Base-by-base conservation (phyloP, 768 basidiomycete genomes). In the Tylopilus sp. region DNA sequence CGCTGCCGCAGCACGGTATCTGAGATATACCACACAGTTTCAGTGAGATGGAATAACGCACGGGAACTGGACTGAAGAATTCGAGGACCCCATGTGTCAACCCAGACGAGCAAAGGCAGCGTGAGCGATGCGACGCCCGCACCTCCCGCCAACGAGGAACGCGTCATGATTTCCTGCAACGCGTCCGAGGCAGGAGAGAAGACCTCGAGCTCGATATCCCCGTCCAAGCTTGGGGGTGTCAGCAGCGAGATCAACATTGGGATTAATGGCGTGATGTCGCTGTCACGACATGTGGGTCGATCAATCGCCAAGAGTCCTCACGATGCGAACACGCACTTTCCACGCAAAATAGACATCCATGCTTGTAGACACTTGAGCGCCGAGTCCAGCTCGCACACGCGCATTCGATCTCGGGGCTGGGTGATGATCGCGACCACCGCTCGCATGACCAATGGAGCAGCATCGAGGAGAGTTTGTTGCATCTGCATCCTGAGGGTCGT, bases 21-120 rank as follows among this genome's bases (percentile, higher is more conserved):
- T 38, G 13, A 50, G 11, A 49, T n/a, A 21, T 14, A 5, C 17
- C 22, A 3, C 12, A 19, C 19, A 14, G 25, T 26, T 26, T 47
- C 25, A 43, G 5, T 9, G 30, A 26, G 17, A 36, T 51, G 38
- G 45, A 42, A 16, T 21, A 37, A 67, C 73, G 66, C 59, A 77
- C 77, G 65, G 16, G 58, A 65, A 19, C 68, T 71, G 7, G 69
- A 61, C 31, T 74, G 64, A 16, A 80, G 64, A 21, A 88, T 80
- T 12, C 37, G 67, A 26, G 59, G 63, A 9, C 87, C 90, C 40
- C 77, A 72, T 0, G 72, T 66, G 53, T 85, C 78, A 1, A 86
- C 63, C 92, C 92, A 98, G 4, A 84, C 70, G n/a, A 97, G 73
- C 8, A 98, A 72, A 3, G 94, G 94, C 62, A 94, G 89, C 0